These are phyloP conservation scores for Suillus lakei DNA, from an alignment of 768 basidiomycete species.

Conservation along the genomic window DNA sequence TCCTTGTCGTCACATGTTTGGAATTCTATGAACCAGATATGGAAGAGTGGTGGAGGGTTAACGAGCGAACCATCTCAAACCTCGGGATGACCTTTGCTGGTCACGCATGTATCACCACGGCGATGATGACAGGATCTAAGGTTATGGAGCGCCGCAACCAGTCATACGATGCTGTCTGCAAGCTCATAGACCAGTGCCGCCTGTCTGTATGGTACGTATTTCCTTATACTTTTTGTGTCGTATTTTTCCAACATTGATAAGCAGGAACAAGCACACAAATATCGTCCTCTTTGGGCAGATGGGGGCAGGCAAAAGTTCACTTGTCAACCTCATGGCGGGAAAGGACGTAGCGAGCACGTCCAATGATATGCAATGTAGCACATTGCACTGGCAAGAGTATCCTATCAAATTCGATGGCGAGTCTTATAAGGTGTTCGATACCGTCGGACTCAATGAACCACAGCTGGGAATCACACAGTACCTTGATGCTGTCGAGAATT, in stretches of 20 bases:
- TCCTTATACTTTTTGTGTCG: background rate
- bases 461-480: conserved; percentile 28
- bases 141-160: conserved; percentile 11
- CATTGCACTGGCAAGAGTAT: conserved; percentile 36
- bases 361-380: conserved; percentile 36
- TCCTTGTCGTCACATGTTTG: conserved; percentile 44
- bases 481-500: conserved; percentile 30
- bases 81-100: background rate
- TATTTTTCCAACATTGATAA: background rate
- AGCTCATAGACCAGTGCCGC: conserved; percentile 36
- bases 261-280: conserved; percentile 21
- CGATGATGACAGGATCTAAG: conserved; percentile 15
- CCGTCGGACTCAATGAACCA: conserved; percentile 38
- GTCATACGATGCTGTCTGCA: conserved; percentile 45
- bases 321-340: conserved; percentile 36
- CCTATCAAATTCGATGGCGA: conserved; percentile 21
- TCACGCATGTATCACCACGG: background rate
- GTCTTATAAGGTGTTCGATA: conserved; percentile 38
- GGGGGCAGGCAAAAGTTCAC: conserved; percentile 37
- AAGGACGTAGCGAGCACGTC: conserved; percentile 29
- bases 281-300: conserved; percentile 47
- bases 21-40: conserved; percentile 29
- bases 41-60: conserved; percentile 44
- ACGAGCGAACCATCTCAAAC: conserved; percentile 19
- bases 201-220: conserved; percentile 8